Evolutionary conservation across 305 asterid species (phyloP).

Genomic region (Salvia sclarea): DNA sequence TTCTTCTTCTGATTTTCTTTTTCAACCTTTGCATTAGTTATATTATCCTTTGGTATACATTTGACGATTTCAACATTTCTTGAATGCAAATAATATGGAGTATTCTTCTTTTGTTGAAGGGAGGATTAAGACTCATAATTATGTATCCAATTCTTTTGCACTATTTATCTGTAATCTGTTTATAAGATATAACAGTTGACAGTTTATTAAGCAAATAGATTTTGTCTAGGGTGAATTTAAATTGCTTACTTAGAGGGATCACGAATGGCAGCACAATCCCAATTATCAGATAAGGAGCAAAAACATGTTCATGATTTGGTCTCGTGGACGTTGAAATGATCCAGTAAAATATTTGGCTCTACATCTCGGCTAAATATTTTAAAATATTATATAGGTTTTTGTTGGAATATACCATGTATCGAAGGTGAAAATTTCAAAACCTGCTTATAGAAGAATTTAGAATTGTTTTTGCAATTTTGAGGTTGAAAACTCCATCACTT

Average conservation of each 20-base stretch:
- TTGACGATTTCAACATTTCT: not conserved
- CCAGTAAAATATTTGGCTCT: not conserved
- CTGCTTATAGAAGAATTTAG: not conserved
- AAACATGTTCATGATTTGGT: not conserved
- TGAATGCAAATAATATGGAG: not conserved
- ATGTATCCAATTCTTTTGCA: not conserved
- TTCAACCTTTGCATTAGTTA: too few species aligned
- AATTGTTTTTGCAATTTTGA: not conserved
- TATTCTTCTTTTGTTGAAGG: not conserved
- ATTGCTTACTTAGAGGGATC: not conserved
- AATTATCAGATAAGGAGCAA: not conserved
- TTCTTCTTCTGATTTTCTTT: not conserved
- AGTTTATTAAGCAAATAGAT: not conserved
- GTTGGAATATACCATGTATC: too few species aligned
- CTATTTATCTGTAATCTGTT: too few species aligned
- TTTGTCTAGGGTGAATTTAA: not conserved
- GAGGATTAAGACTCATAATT: not conserved
- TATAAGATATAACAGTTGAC: too few species aligned
- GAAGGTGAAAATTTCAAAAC: not conserved
- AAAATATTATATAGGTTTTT: not conserved
- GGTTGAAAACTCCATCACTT: not conserved
- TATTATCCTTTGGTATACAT: not conserved
- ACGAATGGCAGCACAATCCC: not conserved
- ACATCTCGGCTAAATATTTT: not conserved
- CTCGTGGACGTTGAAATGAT: not conserved